Conservation (phyloP, 2,329 filamentous ascomycete species). For the Metarhizium rileyi region DNA sequence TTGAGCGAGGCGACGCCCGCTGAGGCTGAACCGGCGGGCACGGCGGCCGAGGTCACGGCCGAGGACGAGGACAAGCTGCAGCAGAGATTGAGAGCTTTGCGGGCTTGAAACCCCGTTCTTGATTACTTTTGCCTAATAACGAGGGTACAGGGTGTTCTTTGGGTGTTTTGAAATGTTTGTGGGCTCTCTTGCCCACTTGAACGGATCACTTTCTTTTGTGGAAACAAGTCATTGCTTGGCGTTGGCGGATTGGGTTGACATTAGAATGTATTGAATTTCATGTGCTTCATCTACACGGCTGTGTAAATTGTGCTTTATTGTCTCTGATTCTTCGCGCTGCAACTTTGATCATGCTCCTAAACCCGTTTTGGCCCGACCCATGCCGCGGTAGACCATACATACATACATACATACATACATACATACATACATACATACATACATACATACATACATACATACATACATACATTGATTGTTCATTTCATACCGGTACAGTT, state of each 20-base stretch:
- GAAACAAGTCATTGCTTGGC: conserved; percentile 7
- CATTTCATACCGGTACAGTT: conserved; percentile 11
- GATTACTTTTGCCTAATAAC: background rate
- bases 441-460: no score
- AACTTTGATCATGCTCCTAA: background rate
- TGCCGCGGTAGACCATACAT: background rate
- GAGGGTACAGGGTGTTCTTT: background rate
- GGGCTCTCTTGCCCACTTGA: conserved; percentile 2
- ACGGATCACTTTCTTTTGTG: background rate
- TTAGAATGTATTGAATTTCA: background rate
- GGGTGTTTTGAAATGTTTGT: background rate
- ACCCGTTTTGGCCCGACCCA: background rate
- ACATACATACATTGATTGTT: no score
- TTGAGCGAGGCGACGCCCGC: conserved; percentile 49
- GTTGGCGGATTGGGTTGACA: conserved; percentile 9
- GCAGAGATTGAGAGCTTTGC: conserved; percentile 46
- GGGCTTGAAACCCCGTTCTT: conserved; percentile 28
- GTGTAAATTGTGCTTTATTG: background rate
- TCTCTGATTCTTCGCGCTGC: background rate
- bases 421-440: no score
- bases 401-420: no score
- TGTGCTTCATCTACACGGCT: background rate
- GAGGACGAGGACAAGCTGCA: conserved; percentile 71
- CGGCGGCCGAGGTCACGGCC: conserved; percentile 55
- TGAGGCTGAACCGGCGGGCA: conserved; percentile 46